Evolutionary conservation across 768 basidiomycete species (phyloP), one percentile per base, ranked within the genome.

Genomic region (Boletus pseudopeckii): DNA sequence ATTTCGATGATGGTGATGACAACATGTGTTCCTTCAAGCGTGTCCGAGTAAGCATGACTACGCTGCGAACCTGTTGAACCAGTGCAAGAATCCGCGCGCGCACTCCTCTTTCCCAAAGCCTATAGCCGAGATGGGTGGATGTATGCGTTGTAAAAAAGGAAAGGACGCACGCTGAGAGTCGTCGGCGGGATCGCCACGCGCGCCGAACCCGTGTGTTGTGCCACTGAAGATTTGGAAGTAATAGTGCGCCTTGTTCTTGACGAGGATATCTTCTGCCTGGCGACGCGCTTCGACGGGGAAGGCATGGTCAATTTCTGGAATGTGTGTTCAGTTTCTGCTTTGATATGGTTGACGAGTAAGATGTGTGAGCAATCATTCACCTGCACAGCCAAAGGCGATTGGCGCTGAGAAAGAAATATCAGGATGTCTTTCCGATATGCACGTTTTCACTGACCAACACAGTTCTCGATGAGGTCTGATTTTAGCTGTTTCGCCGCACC

Each of bases 101-200:
- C 79, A 78, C 50, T 83, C 77, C 59, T 84, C 83, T 57, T 83
- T 83, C 1, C 80, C 80, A 77, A 81, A 84, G 17, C 80, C 83
- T 84, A 44, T 43, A 30, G 17, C 8, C 18, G 13, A 48, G 20
- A n/a, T 59, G 15, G 20, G 33, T 32, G 41, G 0, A 52, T 28
- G 7, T 18, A 20, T 52, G 20, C 18, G 14, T 28, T 5, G 1
- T 33, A 13, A 8, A 3, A n/a, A 20, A 41, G 1, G 22, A 20
- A 8, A 8, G 7, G 18, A 58, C 59, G 15, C 38, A 70, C 64
- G 61, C 43, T 71, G 59, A 15, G 38, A 32, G 33, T 54, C 62
- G 14, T 71, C 59, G n/a, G 55, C 34, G 14, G 62, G 65, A 59
- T 73, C 65, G 2, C 60, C 70, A 33, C 72, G 64, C 7, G 68